A percentile compares a stretch with the other conserved stretches of the same genome.
Evolutionary conservation across 495 filamentous ascomycete species (phyloP).

Genomic region (Penicillium alfredii): DNA sequence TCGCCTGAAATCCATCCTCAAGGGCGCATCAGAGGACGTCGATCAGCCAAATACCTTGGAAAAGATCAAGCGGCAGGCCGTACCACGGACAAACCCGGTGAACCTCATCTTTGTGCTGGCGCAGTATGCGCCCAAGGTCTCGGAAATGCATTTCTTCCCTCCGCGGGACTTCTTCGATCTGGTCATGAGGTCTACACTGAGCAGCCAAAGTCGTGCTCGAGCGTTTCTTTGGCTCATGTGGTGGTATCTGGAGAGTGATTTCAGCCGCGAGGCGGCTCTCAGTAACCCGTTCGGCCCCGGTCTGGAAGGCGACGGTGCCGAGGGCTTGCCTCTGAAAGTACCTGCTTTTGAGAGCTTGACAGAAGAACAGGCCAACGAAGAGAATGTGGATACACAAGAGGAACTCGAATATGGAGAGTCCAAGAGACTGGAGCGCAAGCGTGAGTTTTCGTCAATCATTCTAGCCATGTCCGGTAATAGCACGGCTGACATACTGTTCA

Average conservation of each 20-base stretch:
- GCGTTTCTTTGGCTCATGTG: slow-evolving; percentile 98
- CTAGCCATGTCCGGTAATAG: no score
- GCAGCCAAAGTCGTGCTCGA: slow-evolving; percentile 74
- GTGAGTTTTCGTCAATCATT: slow-evolving; percentile 29
- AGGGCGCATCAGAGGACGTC: slow-evolving; percentile 93
- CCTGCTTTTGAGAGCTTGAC: slow-evolving; percentile 73
- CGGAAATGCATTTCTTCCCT: slow-evolving; percentile 84
- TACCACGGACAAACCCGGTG: slow-evolving; percentile 92
- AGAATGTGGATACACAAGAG: slow-evolving; percentile 86
- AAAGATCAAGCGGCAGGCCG: slow-evolving; percentile 58
- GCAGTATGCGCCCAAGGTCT: slow-evolving; percentile 83
- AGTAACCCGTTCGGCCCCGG: slow-evolving; percentile 89
- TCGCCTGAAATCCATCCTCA: slow-evolving; percentile 91
- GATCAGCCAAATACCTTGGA: slow-evolving; percentile 80
- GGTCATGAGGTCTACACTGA: slow-evolving; percentile 80
- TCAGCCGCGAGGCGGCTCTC: slow-evolving; percentile 70
- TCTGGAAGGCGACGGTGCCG: slow-evolving; percentile 52
- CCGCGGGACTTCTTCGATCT: slow-evolving; percentile 91
- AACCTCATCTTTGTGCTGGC: slow-evolving; percentile 95
- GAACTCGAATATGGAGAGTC: slow-evolving; percentile 81
- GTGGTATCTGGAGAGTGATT: slow-evolving; percentile 98
- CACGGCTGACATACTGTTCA: slow-evolving; percentile 10
- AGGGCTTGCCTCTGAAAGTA: slow-evolving; percentile 68
- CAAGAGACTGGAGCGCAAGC: slow-evolving; percentile 79
- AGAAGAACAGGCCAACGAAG: slow-evolving; percentile 65